Evolutionary conservation across 2,329 filamentous ascomycete species (phyloP), one percentile per base, ranked within the genome.

Genomic region (Verticillium isaacii): DNA sequence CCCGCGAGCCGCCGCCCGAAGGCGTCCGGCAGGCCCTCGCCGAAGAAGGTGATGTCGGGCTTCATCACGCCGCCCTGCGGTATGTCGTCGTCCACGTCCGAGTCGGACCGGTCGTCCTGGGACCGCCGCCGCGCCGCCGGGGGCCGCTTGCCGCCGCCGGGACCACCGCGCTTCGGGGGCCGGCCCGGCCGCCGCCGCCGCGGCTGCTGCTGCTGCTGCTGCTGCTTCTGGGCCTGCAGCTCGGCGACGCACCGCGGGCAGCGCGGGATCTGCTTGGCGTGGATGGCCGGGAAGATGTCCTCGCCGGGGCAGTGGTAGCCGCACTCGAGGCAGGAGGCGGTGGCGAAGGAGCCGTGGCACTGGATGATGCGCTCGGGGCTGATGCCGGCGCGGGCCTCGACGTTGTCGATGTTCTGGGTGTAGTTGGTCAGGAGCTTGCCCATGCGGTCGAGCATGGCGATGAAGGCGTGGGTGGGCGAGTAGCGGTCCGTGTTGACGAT

Each of bases 11-110:
- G 89, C 58, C 86, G 81, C 62, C 90, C 90, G 75, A 99, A 99
- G 67, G 87, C 85, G 68, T 91, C 87, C 0, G 94, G 93, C 1
- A 99, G 87, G 58, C 88, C 84, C 77, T 99, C 95, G 68, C 94
- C 94, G 70, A 98, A 98, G 80, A 99, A 98, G 56, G 92, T 98
- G 72, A 99, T 98, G 77, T 98, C 94, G 9, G 95, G 95, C 82
- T 91, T 97, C 92, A 96, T 96, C 72, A 96, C 87, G 61, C 91
- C 92, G 2, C 87, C 85, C 57, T 83, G 81, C 2, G 87, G 86
- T 45, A 90, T 85, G 64, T 79, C 75, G 65, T 79, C 82, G 50
- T 81, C 79, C 32, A 78, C 77, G 60, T 82, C 80, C 15, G 81
- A 75, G 45, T 72, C 77, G 55, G 72, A 75, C 63, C 76, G 75